Evolutionary conservation across 169 alveolate genomes (phyloP).

Genomic region (Eimeria necatrix): DNA sequence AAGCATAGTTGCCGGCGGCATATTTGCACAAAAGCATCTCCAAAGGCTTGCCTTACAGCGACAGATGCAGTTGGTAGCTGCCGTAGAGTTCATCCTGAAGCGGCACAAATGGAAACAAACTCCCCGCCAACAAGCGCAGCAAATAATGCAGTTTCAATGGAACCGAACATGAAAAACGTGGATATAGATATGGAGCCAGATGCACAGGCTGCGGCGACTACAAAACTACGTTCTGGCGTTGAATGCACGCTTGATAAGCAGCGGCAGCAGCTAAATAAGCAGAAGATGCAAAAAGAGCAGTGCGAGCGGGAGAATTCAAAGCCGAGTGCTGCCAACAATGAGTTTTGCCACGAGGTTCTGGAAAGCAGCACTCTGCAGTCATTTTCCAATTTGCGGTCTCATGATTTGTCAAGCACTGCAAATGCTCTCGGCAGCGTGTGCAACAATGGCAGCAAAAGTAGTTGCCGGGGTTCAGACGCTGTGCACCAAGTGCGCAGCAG

Average conservation of each 20-base stretch:
- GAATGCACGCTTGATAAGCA: slow-evolving; percentile 35
- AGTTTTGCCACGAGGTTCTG: not conserved
- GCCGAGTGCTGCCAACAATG: not conserved
- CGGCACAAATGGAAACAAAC: too few species aligned
- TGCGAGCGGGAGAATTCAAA: not conserved
- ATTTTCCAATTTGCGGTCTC: not conserved
- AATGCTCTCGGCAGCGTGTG: slow-evolving; percentile 8
- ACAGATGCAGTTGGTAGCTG: not conserved
- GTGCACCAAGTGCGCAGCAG: slow-evolving; percentile 49
- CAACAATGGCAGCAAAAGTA: not conserved
- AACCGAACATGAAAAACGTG: too few species aligned
- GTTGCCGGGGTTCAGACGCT: not conserved
- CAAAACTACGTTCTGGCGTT: slow-evolving; percentile 33
- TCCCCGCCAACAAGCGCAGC: too few species aligned
- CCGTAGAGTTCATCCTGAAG: not conserved
- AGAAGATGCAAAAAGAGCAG: not conserved
- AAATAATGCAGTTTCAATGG: too few species aligned
- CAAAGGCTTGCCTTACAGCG: not conserved
- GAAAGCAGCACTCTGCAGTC: not conserved
- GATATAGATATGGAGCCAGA: too few species aligned
- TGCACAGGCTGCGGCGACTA: not conserved
- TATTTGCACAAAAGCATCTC: not conserved
- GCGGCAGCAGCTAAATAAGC: not conserved
- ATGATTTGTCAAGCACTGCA: not conserved
- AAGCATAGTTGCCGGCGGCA: not conserved